Percentiles rank a stretch among this genome's conserved stretches.
Evolutionary conservation across 2,329 filamentous ascomycete species (phyloP).

Genomic region (Pseudopithomyces chartarum): DNA sequence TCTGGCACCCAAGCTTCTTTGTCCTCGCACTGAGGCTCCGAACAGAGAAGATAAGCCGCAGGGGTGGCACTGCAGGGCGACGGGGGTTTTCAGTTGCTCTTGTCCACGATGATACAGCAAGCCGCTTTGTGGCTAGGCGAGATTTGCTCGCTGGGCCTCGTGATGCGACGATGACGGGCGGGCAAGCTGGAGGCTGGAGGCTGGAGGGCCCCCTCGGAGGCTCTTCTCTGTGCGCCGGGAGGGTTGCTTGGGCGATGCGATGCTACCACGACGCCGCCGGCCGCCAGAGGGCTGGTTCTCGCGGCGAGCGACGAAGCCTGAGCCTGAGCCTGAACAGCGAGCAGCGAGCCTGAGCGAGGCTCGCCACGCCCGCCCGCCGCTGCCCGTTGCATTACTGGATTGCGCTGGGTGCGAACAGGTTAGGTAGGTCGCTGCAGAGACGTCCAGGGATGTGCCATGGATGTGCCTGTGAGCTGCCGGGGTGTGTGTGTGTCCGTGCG

Average conservation of each 20-base stretch:
- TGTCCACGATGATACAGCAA: not conserved
- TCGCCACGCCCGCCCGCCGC: not conserved
- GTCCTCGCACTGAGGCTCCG: constrained; percentile 1
- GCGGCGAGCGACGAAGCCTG: too few relatives aligned
- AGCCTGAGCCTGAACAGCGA: too few relatives aligned
- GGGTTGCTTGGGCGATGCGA: too few relatives aligned
- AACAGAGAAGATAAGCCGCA: constrained; percentile 3
- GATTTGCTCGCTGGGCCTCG: constrained; percentile 14
- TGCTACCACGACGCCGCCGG: too few relatives aligned
- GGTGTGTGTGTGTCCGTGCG: not conserved
- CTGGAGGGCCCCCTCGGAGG: not conserved
- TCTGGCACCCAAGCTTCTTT: not conserved
- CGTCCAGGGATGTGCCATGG: not conserved
- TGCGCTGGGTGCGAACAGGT: not conserved
- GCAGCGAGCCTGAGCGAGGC: too few relatives aligned
- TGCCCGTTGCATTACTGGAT: not conserved
- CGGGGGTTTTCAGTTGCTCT: not conserved
- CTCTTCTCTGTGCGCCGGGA: not conserved
- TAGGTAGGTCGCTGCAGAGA: too few relatives aligned
- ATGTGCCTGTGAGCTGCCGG: not conserved
- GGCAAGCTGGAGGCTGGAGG: too few relatives aligned
- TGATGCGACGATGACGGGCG: constrained; percentile 18
- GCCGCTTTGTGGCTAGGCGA: constrained; percentile 7
- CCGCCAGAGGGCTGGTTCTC: too few relatives aligned
- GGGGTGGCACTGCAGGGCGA: not conserved